Base-by-base conservation (phyloP, 306 rosid genomes). In the Rubus idaeus region DNA sequence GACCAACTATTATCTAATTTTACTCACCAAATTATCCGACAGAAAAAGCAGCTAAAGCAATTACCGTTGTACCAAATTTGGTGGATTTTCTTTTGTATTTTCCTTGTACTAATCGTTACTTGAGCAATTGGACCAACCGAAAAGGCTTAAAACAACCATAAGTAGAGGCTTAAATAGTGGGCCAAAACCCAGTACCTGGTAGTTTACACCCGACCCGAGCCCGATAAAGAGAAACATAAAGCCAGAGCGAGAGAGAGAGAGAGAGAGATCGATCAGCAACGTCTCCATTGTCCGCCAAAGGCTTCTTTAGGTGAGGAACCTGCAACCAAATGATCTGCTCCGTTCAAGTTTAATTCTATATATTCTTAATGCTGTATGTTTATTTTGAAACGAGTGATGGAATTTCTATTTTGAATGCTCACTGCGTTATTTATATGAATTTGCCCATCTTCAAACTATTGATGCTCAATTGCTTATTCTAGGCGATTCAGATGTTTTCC, bases 241-340 rank as follows among this genome's bases (percentile, higher is more conserved):
- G 17, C 18, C n/a, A 64, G 69, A 42, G 46, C 5, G 46, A 42
- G 46, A 42, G 46, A 42, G 46, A 14, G 4, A 37, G 46, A 18
- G 45, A 35, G 68, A n/a, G 62, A 62, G 68, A 35, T 45, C 37
- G 69, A 39, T 64, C 12, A 63, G 68, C 45, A 37, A 63, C 23
- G 6, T 16, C 69, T 39, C 46, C 68, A 17, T 12, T 14, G 68
- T 62, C 45, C 47, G 69, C 47, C 69, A 10, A 26, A 60, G 62
- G 26, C 46, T 42, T 42, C 46, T 49, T 49, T 13, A 10, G 16
- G 16, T 49, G 16, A 49, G 53, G 53, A 10, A 49, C 14, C 53
- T 10, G 46, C 5, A 42, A 42, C 46, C 53, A 49, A 3, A n/a
- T 63, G 46, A 37, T 63, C 68, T 62, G 45, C 45, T 63, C 26